Base-by-base conservation (phyloP, 2,329 filamentous ascomycete species). In the Calonectria ilicicola region DNA sequence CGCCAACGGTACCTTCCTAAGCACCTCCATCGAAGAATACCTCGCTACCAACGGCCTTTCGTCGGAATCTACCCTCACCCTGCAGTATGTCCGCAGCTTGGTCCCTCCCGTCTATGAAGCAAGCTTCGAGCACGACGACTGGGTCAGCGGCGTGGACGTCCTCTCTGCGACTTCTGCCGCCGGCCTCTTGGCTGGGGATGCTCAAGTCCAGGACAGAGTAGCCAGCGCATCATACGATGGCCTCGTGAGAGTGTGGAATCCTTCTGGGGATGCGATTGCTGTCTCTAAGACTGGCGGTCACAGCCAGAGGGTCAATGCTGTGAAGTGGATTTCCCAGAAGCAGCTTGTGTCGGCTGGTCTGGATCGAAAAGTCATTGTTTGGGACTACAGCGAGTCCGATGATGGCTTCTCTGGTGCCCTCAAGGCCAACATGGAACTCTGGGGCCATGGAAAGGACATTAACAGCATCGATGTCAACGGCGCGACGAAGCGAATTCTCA, bases 111-210 rank as follows among this genome's bases (percentile, higher is more conserved):
- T 94, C 42, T 96, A 97, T 83, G 92, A 98, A 78, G 93, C 95
- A 15, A 97, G 94, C 81, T 99, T 98, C 83, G 93, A 98, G 86
- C 96, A 99, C 83, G 96, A 99, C 81, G 97, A 98, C 84, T 99
- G 97, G 97, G 94, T 99, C 62, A 95, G 94, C 82, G 91, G 91
- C 29, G 92, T 98, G 29, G 95, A 98, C 83, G 90, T 98, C 5
- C 87, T 98, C 27, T 96, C 95, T 0, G 83, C 85, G 17, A 91
- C 89, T 15, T 93, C 94, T 2, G 85, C 87, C 8, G 90, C 92
- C 3, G 91, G 89, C 23, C 86, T 86, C 62, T 82, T 83, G 58
- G 85, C 89, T 79, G 78, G 78, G 8, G 78, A 78, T 64, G 76
- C 51, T 38, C 72, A 66, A 21, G 74, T 83, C n/a, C 76, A 74